Evolutionary conservation across 306 rosid genomes (phyloP).

Genomic region (Herpetospermum pedunculosum): DNA sequence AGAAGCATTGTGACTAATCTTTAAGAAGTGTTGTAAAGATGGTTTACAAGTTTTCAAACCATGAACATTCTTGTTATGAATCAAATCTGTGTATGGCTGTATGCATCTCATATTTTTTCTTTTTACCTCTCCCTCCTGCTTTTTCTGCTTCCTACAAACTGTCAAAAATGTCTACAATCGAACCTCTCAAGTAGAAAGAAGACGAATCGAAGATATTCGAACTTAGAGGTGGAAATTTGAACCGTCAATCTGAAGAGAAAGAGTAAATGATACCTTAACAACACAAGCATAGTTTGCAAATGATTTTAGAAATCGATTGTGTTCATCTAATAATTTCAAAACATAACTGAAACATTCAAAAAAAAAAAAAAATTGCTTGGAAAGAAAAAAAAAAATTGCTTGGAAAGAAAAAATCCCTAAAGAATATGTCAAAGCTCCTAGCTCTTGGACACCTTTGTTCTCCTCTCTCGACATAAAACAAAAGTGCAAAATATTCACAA

Average conservation of each 20-base stretch:
- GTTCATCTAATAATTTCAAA: neutral
- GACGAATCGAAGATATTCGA: no score
- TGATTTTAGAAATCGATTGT: no score
- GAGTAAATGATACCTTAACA: no score
- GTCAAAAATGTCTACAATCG: neutral
- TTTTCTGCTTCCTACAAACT: neutral
- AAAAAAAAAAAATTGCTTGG: no score
- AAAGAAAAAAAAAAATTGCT: no score
- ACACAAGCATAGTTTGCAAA: no score
- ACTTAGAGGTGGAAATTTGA: neutral
- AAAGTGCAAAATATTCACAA: no score
- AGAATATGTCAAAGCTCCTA: no score
- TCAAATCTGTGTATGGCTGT: neutral
- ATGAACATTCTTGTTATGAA: neutral
- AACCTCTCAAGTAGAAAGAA: neutral
- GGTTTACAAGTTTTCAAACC: neutral
- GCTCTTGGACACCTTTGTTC: no score
- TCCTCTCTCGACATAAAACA: no score
- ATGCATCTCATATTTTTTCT: conserved; percentile 5
- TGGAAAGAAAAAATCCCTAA: no score
- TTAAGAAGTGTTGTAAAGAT: conserved; percentile 8
- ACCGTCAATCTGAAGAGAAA: neutral
- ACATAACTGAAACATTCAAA: no score
- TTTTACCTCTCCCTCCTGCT: neutral
- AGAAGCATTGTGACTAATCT: neutral